These are phyloP conservation scores for Pseudopyricularia javanii DNA, from an alignment of 2,329 filamentous ascomycete genomes.

Conservation along the genomic window DNA sequence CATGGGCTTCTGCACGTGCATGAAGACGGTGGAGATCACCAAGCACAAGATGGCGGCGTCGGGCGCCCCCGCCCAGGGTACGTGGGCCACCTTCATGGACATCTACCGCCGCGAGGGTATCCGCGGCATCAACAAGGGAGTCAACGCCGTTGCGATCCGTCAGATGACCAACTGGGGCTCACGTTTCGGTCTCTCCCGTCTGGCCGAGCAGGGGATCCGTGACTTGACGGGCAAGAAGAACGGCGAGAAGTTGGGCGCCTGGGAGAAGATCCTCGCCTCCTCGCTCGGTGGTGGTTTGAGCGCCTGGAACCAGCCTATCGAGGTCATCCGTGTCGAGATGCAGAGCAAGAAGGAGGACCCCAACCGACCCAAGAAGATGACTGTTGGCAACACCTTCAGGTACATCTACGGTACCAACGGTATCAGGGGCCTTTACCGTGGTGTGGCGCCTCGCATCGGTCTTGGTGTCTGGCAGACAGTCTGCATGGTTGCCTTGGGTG, in stretches of 20 bases:
- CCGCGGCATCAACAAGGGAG: slow-evolving; percentile 91
- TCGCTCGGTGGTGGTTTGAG: slow-evolving; percentile 84
- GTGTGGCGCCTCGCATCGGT: slow-evolving; percentile 85
- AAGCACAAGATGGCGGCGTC: slow-evolving; percentile 85
- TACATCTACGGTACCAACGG: slow-evolving; percentile 93
- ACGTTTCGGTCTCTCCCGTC: slow-evolving; percentile 83
- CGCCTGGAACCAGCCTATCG: slow-evolving; percentile 99
- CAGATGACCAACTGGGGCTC: slow-evolving; percentile 99
- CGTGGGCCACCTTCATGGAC: slow-evolving; percentile 89
- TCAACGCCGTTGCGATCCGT: slow-evolving; percentile 95
- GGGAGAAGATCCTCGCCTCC: slow-evolving; percentile 83
- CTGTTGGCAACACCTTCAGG: slow-evolving; percentile 68
- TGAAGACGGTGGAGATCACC: slow-evolving; percentile 99
- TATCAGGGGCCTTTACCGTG: slow-evolving; percentile 85
- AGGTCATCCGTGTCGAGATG: slow-evolving; percentile 99
- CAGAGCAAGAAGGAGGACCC: slow-evolving; percentile 98
- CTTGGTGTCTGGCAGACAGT: slow-evolving; percentile 98
- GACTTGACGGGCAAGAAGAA: slow-evolving; percentile 66
- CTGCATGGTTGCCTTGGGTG: slow-evolving; percentile 98
- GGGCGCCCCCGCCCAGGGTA: slow-evolving; percentile 77
- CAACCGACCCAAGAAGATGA: slow-evolving; percentile 98
- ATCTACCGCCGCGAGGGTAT: slow-evolving; percentile 95
- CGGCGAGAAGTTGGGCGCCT: slow-evolving; percentile 60
- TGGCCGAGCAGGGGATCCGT: slow-evolving; percentile 84
- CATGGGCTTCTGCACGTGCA: slow-evolving; percentile 99